A percentile compares a stretch with the other conserved stretches of the same genome.
These are phyloP conservation scores for Alternaria postmessia DNA, from an alignment of 2,329 filamentous ascomycete species.

Conservation along the genomic window DNA sequence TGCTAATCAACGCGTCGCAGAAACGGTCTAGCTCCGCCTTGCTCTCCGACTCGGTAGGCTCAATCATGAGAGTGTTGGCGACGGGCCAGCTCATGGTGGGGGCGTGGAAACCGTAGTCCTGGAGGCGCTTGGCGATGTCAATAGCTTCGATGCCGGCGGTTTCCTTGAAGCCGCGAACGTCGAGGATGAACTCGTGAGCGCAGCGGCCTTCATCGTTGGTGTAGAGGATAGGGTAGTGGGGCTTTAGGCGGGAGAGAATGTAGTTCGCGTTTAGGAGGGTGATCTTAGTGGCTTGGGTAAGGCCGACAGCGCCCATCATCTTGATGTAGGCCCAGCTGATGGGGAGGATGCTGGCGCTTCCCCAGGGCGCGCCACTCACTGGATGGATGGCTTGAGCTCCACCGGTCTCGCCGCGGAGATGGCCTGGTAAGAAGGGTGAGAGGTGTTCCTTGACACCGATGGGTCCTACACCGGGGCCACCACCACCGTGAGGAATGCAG, in stretches of 20 bases:
- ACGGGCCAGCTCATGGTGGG: slow-evolving; percentile 98
- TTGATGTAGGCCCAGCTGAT: slow-evolving; percentile 97
- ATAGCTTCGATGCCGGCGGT: slow-evolving; percentile 86
- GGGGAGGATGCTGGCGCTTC: slow-evolving; percentile 88
- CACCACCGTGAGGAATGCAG: slow-evolving; percentile 95
- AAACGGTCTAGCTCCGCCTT: slow-evolving; percentile 94
- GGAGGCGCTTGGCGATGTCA: slow-evolving; percentile 93
- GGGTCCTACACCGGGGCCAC: slow-evolving; percentile 90
- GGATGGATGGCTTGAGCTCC: slow-evolving; percentile 69
- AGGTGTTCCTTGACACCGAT: slow-evolving; percentile 91
- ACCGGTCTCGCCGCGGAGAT: slow-evolving; percentile 67
- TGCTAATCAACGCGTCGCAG: slow-evolving; percentile 86
- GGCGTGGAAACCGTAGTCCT: slow-evolving; percentile 97
- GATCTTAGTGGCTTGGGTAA: slow-evolving; percentile 89
- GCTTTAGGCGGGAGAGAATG: slow-evolving; percentile 84
- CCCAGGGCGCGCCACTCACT: slow-evolving; percentile 83
- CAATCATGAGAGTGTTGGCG: slow-evolving; percentile 95
- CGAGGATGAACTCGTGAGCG: slow-evolving; percentile 97
- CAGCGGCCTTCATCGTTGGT: slow-evolving; percentile 88
- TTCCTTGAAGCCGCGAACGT: slow-evolving; percentile 84
- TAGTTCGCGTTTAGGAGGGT: slow-evolving; percentile 98
- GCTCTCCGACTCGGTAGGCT: slow-evolving; percentile 93
- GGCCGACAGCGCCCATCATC: slow-evolving; percentile 84
- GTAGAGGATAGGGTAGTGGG: slow-evolving; percentile 91
- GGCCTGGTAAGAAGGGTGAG: slow-evolving; percentile 75